These are phyloP conservation scores for Cinnamomum micranthum DNA, from an alignment of 164 flowering plant species.

Conservation along the genomic window DNA sequence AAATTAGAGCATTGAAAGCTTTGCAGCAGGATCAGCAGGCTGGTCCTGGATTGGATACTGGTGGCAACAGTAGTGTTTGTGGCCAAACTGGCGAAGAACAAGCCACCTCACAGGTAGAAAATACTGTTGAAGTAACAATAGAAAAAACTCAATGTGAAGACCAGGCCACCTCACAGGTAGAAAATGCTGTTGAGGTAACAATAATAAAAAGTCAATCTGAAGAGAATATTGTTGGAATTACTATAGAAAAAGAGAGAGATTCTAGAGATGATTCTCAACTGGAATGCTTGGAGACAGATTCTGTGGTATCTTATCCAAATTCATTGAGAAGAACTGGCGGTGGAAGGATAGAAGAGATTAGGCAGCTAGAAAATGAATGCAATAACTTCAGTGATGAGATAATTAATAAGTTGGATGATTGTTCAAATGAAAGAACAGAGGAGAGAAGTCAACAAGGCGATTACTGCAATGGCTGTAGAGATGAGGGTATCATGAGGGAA, in stretches of 20 bases:
- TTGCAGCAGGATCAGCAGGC: slow-evolving; percentile 18
- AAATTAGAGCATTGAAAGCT: slow-evolving; percentile 24
- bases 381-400: not conserved
- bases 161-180: not conserved
- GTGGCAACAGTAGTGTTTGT: not conserved
- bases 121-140: not conserved
- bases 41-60: slow-evolving; percentile 1
- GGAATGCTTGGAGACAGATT: slow-evolving; percentile 2
- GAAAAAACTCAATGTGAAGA: not conserved
- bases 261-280: not conserved
- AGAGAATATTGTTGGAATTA: not conserved
- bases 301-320: not conserved
- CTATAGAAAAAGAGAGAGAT: not conserved
- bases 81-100: slow-evolving; percentile 12
- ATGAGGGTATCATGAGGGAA: not conserved
- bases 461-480: not conserved
- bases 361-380: slow-evolving; percentile 3
- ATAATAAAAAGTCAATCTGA: not conserved
- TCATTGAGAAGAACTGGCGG: slow-evolving; percentile 1
- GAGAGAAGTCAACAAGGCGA: too few species aligned
- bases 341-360: not conserved
- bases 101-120: not conserved
- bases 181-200: not conserved
- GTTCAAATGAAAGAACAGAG: too few species aligned
- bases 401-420: too few species aligned